Evolutionary conservation across 306 rosid species (phyloP), one percentile per base, ranked within the genome.

Genomic region (Sicyos baderoa): DNA sequence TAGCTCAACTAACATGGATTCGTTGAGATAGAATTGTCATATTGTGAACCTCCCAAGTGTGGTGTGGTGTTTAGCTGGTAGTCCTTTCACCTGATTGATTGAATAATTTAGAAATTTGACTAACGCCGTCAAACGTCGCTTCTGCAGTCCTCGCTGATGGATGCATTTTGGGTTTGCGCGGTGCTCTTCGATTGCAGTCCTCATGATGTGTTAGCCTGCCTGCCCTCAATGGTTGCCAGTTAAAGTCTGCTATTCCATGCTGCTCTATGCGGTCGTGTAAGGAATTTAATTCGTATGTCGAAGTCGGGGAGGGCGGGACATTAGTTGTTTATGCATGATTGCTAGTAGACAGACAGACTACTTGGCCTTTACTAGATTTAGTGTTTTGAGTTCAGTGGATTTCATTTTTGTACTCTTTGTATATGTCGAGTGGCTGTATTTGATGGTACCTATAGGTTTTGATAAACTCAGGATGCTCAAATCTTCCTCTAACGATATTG

Each of bases 111-210:
- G 0, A 64, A 42, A 19, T 3, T 17, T 64, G 12, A 64, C 12
- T 64, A 66, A 66, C 55, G 47, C 55, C 52, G 55, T 6, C 12
- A n/a, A n/a, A 23, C 48, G 32, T 45, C 21, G 22, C 21, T 22
- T 42, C 40, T 44, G 40, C 71, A 66, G 70, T 45, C 70, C 70
- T 65, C 70, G 54, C 37, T 44, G 70, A 65, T 65, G 35, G 70
- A 65, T 58, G 64, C 44, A 12, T n/a, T 32, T n/a, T 4, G 68
- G 16, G 8, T 32, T 60, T 4, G 25, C 1, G 44, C 0, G 3
- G 47, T 16, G 66, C 27, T 40, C 27, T 40, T n/a, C 29, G 32
- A n/a, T 1, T 16, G 44, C 67, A 60, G 67, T 29, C 35, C 53
- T 64, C 13, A 9, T 42, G 53, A 29, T n/a, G 3, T 17, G 29